These are phyloP conservation scores for Candida xiaguanensis DNA, from an alignment of 805 yeast species.

Conservation along the genomic window DNA sequence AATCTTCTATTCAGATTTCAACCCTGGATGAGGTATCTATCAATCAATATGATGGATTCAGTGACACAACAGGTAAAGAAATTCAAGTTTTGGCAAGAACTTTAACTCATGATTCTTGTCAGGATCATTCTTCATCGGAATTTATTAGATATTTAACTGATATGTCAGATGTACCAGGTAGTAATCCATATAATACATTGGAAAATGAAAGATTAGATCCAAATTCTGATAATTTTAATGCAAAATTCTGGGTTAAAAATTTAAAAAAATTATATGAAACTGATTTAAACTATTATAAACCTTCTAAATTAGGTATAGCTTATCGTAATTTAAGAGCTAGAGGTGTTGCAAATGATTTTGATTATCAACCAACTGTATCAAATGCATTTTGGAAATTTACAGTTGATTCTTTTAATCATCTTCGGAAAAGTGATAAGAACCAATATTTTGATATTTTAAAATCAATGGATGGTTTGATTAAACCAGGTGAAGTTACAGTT, in stretches of 20 bases:
- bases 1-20: conserved; percentile 10
- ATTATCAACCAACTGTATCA: conserved; percentile 54
- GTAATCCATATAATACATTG: conserved; percentile 26
- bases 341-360: conserved; percentile 46
- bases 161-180: conserved; percentile 51
- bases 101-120: conserved; percentile 18
- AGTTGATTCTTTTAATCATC: conserved; percentile 5
- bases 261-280: conserved; percentile 47
- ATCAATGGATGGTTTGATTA: conserved; percentile 50
- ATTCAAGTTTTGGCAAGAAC: conserved; percentile 42
- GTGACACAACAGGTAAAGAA: conserved; percentile 24
- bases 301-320: conserved; percentile 54
- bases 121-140: conserved; percentile 3
- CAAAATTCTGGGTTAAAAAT: conserved; percentile 66
- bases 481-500: conserved; percentile 35
- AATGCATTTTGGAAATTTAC: conserved; percentile 31
- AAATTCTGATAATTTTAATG: conserved; percentile 48
- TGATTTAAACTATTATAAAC: conserved; percentile 62
- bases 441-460: conserved; percentile 49
- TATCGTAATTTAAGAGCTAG: conserved; percentile 55
- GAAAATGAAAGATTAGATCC: conserved; percentile 50
- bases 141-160: conserved; percentile 36
- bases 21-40: conserved; percentile 18
- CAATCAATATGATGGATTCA: conserved; percentile 26
- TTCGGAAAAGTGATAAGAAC: conserved; percentile 10